Evolutionary conservation across 768 basidiomycete genomes (phyloP).

Genomic region (Rhodotorula diobovata): DNA sequence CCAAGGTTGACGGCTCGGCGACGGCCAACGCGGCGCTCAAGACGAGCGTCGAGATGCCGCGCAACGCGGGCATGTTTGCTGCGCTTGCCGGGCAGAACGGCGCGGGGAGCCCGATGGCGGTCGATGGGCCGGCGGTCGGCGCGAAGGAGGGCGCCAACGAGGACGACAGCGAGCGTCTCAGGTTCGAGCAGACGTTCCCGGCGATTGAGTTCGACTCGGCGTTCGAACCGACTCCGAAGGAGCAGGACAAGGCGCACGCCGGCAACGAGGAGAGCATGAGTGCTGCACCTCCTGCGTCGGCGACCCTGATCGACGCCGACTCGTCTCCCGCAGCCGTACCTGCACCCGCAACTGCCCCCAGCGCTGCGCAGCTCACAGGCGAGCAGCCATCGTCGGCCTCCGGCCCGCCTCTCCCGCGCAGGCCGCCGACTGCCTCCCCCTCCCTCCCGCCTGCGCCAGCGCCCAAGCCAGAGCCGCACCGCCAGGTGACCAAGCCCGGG

Average conservation of each 20-base stretch:
- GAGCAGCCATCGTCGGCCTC: slow-evolving; percentile 3
- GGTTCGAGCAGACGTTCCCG: slow-evolving; percentile 25
- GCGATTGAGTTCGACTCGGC: neutral
- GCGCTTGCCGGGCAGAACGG: slow-evolving; percentile 9
- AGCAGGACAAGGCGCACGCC: neutral
- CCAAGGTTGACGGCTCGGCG: slow-evolving; percentile 2
- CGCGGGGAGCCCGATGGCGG: neutral
- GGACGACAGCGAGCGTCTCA: slow-evolving; percentile 11
- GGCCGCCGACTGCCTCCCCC: slow-evolving; percentile 12
- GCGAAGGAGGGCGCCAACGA: neutral
- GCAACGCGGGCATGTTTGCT: slow-evolving; percentile 25
- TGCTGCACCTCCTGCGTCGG: neutral
- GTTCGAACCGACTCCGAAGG: neutral
- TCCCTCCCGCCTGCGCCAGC: neutral
- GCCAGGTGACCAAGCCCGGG: slow-evolving; percentile 14
- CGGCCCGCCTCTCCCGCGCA: slow-evolving; percentile 33
- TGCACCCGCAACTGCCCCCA: neutral
- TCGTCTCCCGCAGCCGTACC: neutral
- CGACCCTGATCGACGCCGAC: neutral
- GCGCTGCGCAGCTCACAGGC: slow-evolving; percentile 26
- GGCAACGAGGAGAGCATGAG: neutral
- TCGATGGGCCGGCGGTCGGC: too few species aligned
- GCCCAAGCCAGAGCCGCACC: neutral
- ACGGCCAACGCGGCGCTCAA: neutral
- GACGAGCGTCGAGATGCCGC: slow-evolving; percentile 17